These are phyloP conservation scores for Mucuna pruriens DNA, from an alignment of 306 rosid species.

Conservation along the genomic window DNA sequence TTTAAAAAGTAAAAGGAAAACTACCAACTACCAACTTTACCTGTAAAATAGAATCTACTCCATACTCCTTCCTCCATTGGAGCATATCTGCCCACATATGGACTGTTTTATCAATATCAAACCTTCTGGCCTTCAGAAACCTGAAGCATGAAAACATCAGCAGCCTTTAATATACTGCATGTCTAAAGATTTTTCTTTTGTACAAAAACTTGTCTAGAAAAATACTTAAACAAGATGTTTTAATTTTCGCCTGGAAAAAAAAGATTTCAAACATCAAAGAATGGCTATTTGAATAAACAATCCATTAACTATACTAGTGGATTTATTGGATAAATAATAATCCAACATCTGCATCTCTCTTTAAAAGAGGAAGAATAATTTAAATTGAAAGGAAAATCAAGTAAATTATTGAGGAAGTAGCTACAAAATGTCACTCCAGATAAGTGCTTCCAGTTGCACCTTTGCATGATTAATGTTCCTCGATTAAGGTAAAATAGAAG, in stretches of 20 bases:
- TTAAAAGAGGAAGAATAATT: conserved; percentile 18
- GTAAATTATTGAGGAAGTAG: conserved; percentile 25
- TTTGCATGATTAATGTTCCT: background rate
- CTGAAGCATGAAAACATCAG: conserved; percentile 55
- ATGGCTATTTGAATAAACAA: conserved; percentile 18
- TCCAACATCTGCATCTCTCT: background rate
- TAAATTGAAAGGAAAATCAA: conserved; percentile 13
- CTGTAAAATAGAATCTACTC: conserved; percentile 77
- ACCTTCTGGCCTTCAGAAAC: conserved; percentile 91
- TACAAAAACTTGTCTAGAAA: conserved; percentile 14
- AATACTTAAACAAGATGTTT: background rate
- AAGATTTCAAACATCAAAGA: background rate
- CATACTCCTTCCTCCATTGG: conserved; percentile 79
- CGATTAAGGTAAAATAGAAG: conserved; percentile 13
- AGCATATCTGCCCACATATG: conserved; percentile 97
- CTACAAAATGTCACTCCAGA: conserved; percentile 27
- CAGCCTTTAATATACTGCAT: conserved; percentile 21
- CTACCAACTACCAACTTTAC: conserved; percentile 45
- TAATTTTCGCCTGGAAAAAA: background rate
- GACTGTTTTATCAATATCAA: conserved; percentile 82
- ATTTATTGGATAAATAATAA: background rate
- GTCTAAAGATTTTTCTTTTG: background rate
- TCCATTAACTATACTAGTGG: conserved; percentile 9
- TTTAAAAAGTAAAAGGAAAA: conserved; percentile 13
- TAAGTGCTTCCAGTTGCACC: background rate